A percentile compares a stretch with the other conserved stretches of the same genome.
These are phyloP conservation scores for Tetrapisispora nanseiensis DNA, from an alignment of 805 yeast species.

Conservation along the genomic window DNA sequence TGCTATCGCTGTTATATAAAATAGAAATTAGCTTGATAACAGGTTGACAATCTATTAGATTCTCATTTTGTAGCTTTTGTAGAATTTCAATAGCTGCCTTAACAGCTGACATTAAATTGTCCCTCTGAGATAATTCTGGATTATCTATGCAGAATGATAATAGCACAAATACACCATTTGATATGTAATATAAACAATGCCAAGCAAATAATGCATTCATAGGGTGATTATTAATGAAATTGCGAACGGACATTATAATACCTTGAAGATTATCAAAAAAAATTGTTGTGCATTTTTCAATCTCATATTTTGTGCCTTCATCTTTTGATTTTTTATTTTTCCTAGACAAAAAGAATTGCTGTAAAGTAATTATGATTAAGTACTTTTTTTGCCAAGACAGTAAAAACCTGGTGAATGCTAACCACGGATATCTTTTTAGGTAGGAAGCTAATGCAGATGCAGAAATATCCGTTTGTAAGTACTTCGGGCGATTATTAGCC, in stretches of 20 bases:
- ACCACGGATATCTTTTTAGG: constrained; percentile 50
- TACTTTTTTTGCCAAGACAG: constrained; percentile 51
- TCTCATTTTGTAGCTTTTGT: constrained; percentile 3
- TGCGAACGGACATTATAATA: constrained; percentile 41
- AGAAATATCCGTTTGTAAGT: constrained; percentile 36
- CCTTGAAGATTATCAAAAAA: constrained; percentile 39
- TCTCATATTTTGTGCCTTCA: constrained; percentile 23
- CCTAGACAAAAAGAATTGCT: constrained; percentile 50
- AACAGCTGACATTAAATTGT: not conserved
- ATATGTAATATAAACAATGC: constrained; percentile 54
- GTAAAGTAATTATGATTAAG: constrained; percentile 43
- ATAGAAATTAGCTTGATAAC: constrained; percentile 6
- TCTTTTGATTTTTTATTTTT: constrained; percentile 30
- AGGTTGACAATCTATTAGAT: constrained; percentile 6
- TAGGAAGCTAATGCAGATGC: constrained; percentile 19
- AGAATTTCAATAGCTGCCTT: constrained; percentile 4
- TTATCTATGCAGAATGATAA: not conserved
- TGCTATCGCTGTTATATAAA: not conserved
- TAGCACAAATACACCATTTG: constrained; percentile 39
- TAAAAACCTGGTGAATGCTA: constrained; percentile 42
- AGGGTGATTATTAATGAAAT: constrained; percentile 29
- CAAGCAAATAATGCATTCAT: constrained; percentile 45
- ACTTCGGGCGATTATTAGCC: constrained; percentile 36
- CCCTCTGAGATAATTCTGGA: not conserved
- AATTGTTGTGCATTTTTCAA: constrained; percentile 41